Percentiles rank a stretch among this genome's conserved stretches.
Conservation (phyloP, 2,329 filamentous ascomycete genomes). For the Penicillium sp. region DNA sequence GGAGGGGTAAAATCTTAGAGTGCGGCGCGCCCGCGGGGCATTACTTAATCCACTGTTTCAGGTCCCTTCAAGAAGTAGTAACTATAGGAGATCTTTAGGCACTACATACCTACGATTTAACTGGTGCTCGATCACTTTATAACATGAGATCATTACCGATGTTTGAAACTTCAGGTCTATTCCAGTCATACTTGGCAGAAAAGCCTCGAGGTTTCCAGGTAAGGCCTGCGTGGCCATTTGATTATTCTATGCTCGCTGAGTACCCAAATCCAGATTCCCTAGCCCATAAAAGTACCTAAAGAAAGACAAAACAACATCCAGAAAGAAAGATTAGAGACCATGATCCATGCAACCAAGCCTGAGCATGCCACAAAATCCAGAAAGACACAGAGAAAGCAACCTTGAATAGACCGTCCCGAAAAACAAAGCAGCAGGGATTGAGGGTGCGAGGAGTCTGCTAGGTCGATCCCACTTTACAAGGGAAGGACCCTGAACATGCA, state of each 20-base stretch:
- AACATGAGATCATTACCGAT: background rate
- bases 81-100: background rate
- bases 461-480: slow-evolving; percentile 1
- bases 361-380: slow-evolving; percentile 25
- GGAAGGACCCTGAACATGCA: background rate
- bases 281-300: slow-evolving; percentile 10
- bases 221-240: slow-evolving; percentile 22
- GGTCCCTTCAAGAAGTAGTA: background rate
- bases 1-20: slow-evolving; percentile 37
- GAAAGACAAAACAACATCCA: slow-evolving; percentile 5
- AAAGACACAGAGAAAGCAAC: slow-evolving; percentile 16
- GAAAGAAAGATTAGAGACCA: slow-evolving; percentile 16
- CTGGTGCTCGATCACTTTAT: background rate
- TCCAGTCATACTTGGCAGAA: background rate
- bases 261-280: slow-evolving; percentile 28
- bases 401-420: background rate
- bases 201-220: background rate
- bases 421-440: background rate
- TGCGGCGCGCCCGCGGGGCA: slow-evolving; percentile 23
- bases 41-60: slow-evolving; percentile 31
- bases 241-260: slow-evolving; percentile 34
- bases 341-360: slow-evolving; percentile 30
- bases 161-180: background rate
- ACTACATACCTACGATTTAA: too few species aligned
- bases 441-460: background rate